Evolutionary conservation across 1,139 yeast species (phyloP).

Genomic region (Kodamaea sp.): DNA sequence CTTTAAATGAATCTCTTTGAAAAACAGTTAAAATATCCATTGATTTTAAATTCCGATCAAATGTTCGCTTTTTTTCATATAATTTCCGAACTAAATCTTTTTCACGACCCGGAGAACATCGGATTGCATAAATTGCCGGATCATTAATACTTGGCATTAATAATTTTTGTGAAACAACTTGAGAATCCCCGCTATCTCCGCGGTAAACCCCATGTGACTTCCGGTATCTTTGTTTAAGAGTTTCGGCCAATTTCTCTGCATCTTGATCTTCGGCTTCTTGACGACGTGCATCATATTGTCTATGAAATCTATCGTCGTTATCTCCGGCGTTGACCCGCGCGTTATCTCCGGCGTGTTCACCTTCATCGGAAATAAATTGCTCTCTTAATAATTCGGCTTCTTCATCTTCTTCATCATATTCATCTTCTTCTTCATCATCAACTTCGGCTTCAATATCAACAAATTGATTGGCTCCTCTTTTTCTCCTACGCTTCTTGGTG

Average conservation of each 20-base stretch:
- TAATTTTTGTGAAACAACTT: slow-evolving; percentile 86
- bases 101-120: slow-evolving; percentile 92
- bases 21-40: slow-evolving; percentile 84
- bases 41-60: slow-evolving; percentile 59
- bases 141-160: slow-evolving; percentile 94
- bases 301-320: slow-evolving; percentile 68
- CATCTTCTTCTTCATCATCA: slow-evolving; percentile 96
- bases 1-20: slow-evolving; percentile 89
- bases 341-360: slow-evolving; percentile 42
- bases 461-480: slow-evolving; percentile 81
- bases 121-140: slow-evolving; percentile 93
- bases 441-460: slow-evolving; percentile 99
- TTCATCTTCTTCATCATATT: slow-evolving; percentile 79
- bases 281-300: slow-evolving; percentile 87
- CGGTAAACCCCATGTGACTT: slow-evolving; percentile 81
- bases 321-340: slow-evolving; percentile 46
- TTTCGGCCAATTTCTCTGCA: slow-evolving; percentile 91
- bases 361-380: slow-evolving; percentile 77
- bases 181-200: slow-evolving; percentile 74
- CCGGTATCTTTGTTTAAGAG: slow-evolving; percentile 88
- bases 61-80: slow-evolving; percentile 71
- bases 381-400: slow-evolving; percentile 86
- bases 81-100: slow-evolving; percentile 84
- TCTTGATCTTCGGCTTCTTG: slow-evolving; percentile 91
- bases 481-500: slow-evolving; percentile 55